A percentile compares a stretch with the other conserved stretches of the same genome.
These are phyloP conservation scores for Phytophthora sansomeana DNA, from an alignment of 352 stramenopile genomes.

Conservation along the genomic window DNA sequence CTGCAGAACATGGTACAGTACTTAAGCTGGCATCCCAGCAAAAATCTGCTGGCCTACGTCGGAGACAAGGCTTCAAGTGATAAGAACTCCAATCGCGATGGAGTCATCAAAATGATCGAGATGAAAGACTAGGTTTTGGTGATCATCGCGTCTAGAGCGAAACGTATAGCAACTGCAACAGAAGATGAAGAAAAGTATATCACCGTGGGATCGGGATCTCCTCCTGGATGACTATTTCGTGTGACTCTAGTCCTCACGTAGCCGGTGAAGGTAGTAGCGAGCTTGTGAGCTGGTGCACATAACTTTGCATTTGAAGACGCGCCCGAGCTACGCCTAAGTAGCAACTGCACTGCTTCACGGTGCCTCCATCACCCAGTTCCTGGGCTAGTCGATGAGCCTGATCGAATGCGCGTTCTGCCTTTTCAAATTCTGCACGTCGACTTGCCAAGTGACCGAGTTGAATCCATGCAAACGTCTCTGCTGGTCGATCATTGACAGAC, in stretches of 20 bases:
- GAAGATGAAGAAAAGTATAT: conserved; percentile 23
- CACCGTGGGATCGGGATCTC: not conserved
- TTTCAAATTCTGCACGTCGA: conserved; percentile 61
- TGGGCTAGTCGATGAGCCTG: conserved; percentile 81
- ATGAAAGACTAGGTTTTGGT: conserved; percentile 53
- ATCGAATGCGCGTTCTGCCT: conserved; percentile 78
- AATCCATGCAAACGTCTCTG: conserved; percentile 88
- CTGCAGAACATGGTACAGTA: conserved; percentile 82
- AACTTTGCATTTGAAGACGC: conserved; percentile 70
- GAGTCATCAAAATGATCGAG: conserved; percentile 88
- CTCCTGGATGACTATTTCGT: conserved; percentile 3
- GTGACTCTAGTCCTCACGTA: conserved; percentile 9
- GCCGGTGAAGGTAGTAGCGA: conserved; percentile 29
- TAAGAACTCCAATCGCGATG: conserved; percentile 84
- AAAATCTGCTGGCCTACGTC: conserved; percentile 86
- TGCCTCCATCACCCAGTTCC: conserved; percentile 67
- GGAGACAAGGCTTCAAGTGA: conserved; percentile 81
- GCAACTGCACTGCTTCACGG: conserved; percentile 83
- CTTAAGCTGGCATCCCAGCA: conserved; percentile 83
- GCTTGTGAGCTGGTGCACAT: conserved; percentile 55
- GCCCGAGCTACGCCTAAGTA: conserved; percentile 80
- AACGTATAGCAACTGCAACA: conserved; percentile 9
- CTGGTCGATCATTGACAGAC: conserved; percentile 77
- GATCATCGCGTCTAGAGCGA: not conserved
- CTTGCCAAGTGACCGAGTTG: conserved; percentile 83